Conservation (phyloP, 371 early-diverging fungal species). For the Vairimorpha necatrix region DNA sequence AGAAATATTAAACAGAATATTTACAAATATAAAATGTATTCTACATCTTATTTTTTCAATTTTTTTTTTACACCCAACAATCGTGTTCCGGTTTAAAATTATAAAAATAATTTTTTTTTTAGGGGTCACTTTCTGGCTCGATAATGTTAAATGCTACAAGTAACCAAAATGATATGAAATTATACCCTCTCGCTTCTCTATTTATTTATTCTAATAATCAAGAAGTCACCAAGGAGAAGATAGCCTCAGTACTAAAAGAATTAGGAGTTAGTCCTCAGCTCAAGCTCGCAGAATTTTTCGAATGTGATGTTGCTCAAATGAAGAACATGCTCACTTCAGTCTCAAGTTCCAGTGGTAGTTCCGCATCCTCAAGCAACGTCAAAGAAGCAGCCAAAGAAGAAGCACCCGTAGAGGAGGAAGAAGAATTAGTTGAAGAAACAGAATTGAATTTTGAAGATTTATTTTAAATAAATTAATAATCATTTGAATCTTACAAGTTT, state of each 20-base stretch:
- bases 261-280: slow-evolving; percentile 33
- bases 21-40: too few relatives aligned
- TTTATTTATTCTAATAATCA: slow-evolving; percentile 44
- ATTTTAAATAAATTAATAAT: slow-evolving; percentile 10
- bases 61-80: slow-evolving; percentile 1
- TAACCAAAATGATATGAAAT: slow-evolving; percentile 35
- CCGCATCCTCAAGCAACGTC: neutral
- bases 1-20: too few relatives aligned
- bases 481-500: too few relatives aligned
- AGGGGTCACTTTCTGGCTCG: slow-evolving; percentile 23
- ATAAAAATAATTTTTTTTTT: slow-evolving; percentile 3
- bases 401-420: slow-evolving; percentile 33
- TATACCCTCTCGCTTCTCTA: slow-evolving; percentile 53
- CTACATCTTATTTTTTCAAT: too few relatives aligned
- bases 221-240: slow-evolving; percentile 52
- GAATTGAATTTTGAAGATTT: slow-evolving; percentile 39
- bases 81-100: neutral
- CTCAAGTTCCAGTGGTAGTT: slow-evolving; percentile 4
- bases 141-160: slow-evolving; percentile 49
- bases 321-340: slow-evolving; percentile 29
- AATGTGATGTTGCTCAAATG: slow-evolving; percentile 30
- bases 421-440: slow-evolving; percentile 38
- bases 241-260: slow-evolving; percentile 41
- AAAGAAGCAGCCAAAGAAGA: slow-evolving; percentile 10
- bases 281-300: slow-evolving; percentile 49